A percentile compares a stretch with the other conserved stretches of the same genome.
Evolutionary conservation across 2,329 filamentous ascomycete genomes (phyloP).

Genomic region (Phaeophleospora eucalypticola): DNA sequence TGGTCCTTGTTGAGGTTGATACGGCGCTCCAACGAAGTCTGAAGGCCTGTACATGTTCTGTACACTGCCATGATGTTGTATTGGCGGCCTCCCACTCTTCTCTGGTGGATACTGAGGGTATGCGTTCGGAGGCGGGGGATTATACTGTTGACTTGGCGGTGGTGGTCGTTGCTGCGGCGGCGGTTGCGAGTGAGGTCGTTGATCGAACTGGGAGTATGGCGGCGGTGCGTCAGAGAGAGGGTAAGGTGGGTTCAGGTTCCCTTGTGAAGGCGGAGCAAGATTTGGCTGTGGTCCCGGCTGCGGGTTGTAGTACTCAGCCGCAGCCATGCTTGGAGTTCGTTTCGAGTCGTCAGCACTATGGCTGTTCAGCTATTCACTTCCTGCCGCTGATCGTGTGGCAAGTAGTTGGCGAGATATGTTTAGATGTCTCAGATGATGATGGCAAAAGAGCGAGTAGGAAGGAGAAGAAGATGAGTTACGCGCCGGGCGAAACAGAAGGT

Average conservation of each 20-base stretch:
- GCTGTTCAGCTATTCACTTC: not conserved
- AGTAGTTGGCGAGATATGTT: not conserved
- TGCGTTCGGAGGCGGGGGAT: constrained; percentile 19
- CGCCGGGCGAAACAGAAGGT: constrained; percentile 1
- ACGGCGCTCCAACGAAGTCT: constrained; percentile 7
- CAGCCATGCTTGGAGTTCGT: constrained; percentile 20
- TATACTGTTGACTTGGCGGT: constrained; percentile 18
- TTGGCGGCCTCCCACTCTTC: constrained; percentile 11
- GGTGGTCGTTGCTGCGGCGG: constrained; percentile 26
- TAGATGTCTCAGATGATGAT: not conserved
- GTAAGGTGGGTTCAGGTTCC: constrained; percentile 13
- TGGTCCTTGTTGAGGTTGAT: constrained; percentile 13
- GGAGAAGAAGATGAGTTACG: not conserved
- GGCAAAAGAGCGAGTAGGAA: constrained; percentile 1
- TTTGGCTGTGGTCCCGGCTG: constrained; percentile 11
- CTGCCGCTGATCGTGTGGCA: not conserved
- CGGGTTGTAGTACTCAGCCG: constrained; percentile 28
- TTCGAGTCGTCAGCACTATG: not conserved
- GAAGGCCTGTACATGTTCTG: constrained; percentile 15
- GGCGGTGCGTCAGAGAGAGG: constrained; percentile 30
- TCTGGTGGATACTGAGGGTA: constrained; percentile 16
- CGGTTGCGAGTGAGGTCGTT: constrained; percentile 28
- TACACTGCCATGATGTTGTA: constrained; percentile 6
- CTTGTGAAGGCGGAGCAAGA: constrained; percentile 10
- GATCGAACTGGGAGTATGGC: constrained; percentile 22